Evolutionary conservation across 2,329 filamentous ascomycete species (phyloP), one percentile per base, ranked within the genome.

Genomic region (Chaetomium olivaceum): DNA sequence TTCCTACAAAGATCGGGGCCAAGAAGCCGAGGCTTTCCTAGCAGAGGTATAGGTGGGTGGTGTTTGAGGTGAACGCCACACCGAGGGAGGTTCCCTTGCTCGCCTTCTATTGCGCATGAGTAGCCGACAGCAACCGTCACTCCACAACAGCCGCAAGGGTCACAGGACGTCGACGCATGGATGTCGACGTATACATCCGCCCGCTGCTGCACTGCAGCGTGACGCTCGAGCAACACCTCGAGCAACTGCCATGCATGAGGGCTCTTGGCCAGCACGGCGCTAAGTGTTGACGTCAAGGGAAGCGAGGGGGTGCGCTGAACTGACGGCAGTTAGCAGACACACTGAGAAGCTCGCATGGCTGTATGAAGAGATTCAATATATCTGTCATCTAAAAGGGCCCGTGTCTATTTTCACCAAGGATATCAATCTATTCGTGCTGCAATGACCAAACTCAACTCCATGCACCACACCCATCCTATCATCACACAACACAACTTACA

Each of bases 1-100:
- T 82, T 9, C 75, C 81, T 60, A 81, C 79, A 23, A 72, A 70
- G 31, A 70, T 81, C 39, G 80, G 80, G 14, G 68, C 62, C 12
- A 79, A 75, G 63, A 80, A 77, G 68, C 74, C 74, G 66, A 72
- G 52, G 46, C n/a, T 57, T 5, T 64, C 61, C 5, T 60, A 48
- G 55, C 6, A 14, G 51, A 33, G n/a, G 36, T 2, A 57, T 3
- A 25, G 23, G 16, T 14, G 12, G 11, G 4, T 14, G 36, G 39
- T n/a, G 39, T 43, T 43, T n/a, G n/a, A n/a, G 6, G 39, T n/a
- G 16, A 43, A 16, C 19, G 3, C 39, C 4, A 43, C 16, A 14
- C 5, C 39, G 14, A 43, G n/a, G 39, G 39, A 43, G 16, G 39
- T n/a, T n/a, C 16, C 16, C 39, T 7, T 6, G 6, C 16, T 5